Conservation (phyloP, 2,329 filamentous ascomycete species). For the Fusarium falciforme region DNA sequence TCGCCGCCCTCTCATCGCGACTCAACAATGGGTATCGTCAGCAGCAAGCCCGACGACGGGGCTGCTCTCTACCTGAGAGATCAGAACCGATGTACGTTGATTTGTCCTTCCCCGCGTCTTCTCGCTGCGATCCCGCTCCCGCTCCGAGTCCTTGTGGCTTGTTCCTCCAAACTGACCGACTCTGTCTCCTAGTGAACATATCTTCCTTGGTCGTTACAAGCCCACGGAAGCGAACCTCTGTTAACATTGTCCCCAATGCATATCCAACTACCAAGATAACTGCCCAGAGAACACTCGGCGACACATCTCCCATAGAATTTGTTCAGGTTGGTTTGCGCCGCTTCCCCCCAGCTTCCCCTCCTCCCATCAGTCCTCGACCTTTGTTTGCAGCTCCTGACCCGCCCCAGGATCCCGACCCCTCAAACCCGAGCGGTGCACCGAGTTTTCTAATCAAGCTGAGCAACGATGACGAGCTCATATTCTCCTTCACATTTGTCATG, state of each 20-base stretch:
- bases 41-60: conserved; percentile 88
- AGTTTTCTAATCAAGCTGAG: conserved; percentile 86
- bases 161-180: conserved; percentile 33
- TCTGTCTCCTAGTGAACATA: conserved; percentile 76
- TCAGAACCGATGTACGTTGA: conserved; percentile 84
- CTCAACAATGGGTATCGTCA: conserved; percentile 87
- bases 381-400: conserved; percentile 32
- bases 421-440: conserved; percentile 62
- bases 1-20: conserved; percentile 33
- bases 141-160: conserved; percentile 26
- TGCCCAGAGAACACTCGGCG: conserved; percentile 77
- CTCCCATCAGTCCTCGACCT: conserved; percentile 27
- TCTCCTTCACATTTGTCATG: conserved; percentile 92
- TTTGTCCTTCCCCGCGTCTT: conserved; percentile 25
- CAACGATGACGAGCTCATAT: conserved; percentile 92
- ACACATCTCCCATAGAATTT: conserved; percentile 85
- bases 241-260: conserved; percentile 85
- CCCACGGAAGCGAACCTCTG: conserved; percentile 78
- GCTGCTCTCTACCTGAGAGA: conserved; percentile 86
- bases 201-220: conserved; percentile 86
- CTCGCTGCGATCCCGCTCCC: conserved; percentile 13
- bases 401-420: conserved; percentile 76
- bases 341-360: conserved; percentile 12
- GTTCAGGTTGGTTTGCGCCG: conserved; percentile 76
- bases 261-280: conserved; percentile 85